Evolutionary conservation across 2,329 filamentous ascomycete genomes (phyloP).

Genomic region (Plectosphaerella sp.): DNA sequence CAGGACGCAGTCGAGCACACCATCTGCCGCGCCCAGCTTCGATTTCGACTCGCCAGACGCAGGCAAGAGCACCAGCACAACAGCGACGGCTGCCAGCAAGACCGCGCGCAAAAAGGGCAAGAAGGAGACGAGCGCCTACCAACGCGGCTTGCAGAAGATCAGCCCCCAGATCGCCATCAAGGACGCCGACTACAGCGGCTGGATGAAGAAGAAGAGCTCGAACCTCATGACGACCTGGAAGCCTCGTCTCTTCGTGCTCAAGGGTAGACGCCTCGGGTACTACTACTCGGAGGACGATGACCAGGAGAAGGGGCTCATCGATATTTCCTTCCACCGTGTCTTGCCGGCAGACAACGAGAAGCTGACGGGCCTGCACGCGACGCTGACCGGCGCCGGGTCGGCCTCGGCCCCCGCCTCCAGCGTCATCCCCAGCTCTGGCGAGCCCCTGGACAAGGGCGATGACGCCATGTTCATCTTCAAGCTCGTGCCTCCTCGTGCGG

Average conservation of each 20-base stretch:
- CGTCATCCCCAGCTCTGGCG: conserved; percentile 5
- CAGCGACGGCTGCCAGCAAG: conserved; percentile 42
- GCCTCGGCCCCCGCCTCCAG: conserved; percentile 43
- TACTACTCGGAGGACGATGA: conserved; percentile 93
- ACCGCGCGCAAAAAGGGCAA: conserved; percentile 69
- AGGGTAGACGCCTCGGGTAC: conserved; percentile 86
- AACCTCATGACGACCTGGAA: conserved; percentile 98
- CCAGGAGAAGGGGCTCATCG: conserved; percentile 91
- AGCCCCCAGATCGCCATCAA: conserved; percentile 78
- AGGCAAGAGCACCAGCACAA: conserved; percentile 50
- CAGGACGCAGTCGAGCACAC: conserved; percentile 71
- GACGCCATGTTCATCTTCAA: conserved; percentile 96
- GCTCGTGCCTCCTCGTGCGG: conserved; percentile 83
- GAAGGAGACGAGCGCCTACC: conserved; percentile 93
- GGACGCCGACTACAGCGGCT: conserved; percentile 88
- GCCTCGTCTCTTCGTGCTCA: conserved; percentile 88
- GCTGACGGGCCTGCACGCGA: conserved; percentile 85
- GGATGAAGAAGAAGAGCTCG: conserved; percentile 99
- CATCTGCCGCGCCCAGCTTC: conserved; percentile 63
- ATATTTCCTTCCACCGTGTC: conserved; percentile 97
- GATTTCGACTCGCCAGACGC: conserved; percentile 72
- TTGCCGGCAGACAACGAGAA: conserved; percentile 88
- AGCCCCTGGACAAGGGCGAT: conserved; percentile 39
- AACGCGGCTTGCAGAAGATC: conserved; percentile 77
- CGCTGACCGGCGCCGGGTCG: conserved; percentile 80